Evolutionary conservation across 257 asterid genomes (phyloP).

Genomic region (Solanum arcanum): DNA sequence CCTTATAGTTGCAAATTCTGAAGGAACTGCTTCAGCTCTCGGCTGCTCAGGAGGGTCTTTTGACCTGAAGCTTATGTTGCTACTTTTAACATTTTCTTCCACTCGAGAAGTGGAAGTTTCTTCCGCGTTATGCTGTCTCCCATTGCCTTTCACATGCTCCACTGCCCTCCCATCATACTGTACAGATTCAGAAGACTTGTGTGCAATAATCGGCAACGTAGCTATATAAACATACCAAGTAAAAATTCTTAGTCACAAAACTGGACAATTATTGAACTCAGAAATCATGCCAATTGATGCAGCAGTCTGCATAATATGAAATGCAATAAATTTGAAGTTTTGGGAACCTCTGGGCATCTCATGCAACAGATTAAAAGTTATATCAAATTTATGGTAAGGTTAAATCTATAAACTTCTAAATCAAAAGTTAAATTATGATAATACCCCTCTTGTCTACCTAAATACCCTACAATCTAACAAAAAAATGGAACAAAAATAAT

Average conservation of each 20-base stretch:
- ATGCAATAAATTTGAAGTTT: background rate
- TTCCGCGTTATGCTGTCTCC: constrained; percentile 46
- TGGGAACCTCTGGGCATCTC: background rate
- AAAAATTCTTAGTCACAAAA: background rate
- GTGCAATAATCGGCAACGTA: constrained; percentile 22
- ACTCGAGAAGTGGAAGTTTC: constrained; percentile 46
- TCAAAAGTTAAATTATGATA: background rate
- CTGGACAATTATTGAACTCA: background rate
- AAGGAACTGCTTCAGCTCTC: constrained; percentile 41
- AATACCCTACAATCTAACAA: background rate
- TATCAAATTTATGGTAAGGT: background rate
- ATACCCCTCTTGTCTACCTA: background rate
- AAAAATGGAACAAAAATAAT: background rate
- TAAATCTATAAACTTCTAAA: background rate
- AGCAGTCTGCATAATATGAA: background rate
- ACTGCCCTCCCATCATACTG: constrained; percentile 44
- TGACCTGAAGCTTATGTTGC: constrained; percentile 20
- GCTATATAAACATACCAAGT: constrained; percentile 7
- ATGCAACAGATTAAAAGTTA: background rate
- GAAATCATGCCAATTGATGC: background rate
- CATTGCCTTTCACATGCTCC: constrained; percentile 41
- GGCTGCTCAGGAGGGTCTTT: constrained; percentile 40
- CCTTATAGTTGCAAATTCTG: constrained; percentile 68
- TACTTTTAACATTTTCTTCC: constrained; percentile 37
- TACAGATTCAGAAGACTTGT: constrained; percentile 39